These are phyloP conservation scores for Paraconiothyrium brasiliense DNA, from an alignment of 2,329 filamentous ascomycete species.

Conservation along the genomic window DNA sequence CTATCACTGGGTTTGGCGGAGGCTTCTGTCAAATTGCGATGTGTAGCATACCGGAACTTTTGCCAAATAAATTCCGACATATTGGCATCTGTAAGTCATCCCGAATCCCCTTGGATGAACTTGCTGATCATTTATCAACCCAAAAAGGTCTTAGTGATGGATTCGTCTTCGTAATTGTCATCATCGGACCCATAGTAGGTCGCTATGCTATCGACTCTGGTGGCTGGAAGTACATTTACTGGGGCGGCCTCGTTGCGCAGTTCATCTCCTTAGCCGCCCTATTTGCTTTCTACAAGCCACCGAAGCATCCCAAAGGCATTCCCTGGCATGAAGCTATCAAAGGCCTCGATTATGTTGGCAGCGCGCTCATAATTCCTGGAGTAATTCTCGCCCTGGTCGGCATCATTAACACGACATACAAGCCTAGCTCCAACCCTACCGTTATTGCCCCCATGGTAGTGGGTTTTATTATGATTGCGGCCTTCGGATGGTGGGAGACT, in stretches of 20 bases:
- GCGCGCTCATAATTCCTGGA: slow-evolving; percentile 40
- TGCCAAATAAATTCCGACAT: slow-evolving; percentile 61
- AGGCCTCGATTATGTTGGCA: slow-evolving; percentile 44
- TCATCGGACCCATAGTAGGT: slow-evolving; percentile 59
- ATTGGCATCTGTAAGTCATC: slow-evolving; percentile 51
- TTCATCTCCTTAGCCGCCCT: slow-evolving; percentile 32
- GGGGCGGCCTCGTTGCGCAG: slow-evolving; percentile 35
- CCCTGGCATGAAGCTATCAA: slow-evolving; percentile 33
- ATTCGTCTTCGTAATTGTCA: slow-evolving; percentile 57
- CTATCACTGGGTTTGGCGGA: slow-evolving; percentile 57
- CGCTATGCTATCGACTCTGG: slow-evolving; percentile 41
- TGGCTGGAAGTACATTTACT: slow-evolving; percentile 38
- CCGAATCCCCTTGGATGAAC: background rate
- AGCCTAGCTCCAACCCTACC: slow-evolving; percentile 31
- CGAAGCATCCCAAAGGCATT: slow-evolving; percentile 41
- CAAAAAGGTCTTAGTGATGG: slow-evolving; percentile 23
- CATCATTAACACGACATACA: slow-evolving; percentile 46
- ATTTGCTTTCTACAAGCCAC: slow-evolving; percentile 34
- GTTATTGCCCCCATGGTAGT: slow-evolving; percentile 45
- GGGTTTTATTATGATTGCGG: slow-evolving; percentile 44
- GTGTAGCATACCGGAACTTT: slow-evolving; percentile 58
- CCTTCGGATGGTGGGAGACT: slow-evolving; percentile 50
- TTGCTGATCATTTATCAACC: background rate
- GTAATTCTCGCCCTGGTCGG: slow-evolving; percentile 38
- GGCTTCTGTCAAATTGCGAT: slow-evolving; percentile 57